Percentiles rank a stretch among this genome's conserved stretches.
phyloP scores from a whole-genome alignment of 176 grass and related monocot genomes.

The Aegilops tauschii region DNA sequence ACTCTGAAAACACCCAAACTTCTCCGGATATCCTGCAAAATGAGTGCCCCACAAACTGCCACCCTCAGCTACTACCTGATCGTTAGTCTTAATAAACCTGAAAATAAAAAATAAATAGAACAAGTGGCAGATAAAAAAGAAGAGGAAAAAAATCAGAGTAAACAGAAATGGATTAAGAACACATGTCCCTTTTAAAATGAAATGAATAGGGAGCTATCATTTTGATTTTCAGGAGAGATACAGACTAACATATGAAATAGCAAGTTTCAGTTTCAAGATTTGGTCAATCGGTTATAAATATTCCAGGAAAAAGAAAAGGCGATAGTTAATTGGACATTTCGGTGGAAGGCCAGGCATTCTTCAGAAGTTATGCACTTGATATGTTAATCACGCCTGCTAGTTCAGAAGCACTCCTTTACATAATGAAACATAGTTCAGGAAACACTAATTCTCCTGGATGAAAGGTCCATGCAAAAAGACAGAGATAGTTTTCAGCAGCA shows the following conservation, averaged over 20 bases:
- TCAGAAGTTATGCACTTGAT: background rate
- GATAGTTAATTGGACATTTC: background rate
- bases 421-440: background rate
- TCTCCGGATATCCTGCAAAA: too few species aligned
- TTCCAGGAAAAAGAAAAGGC: background rate
- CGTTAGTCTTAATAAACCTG: background rate
- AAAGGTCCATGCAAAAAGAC: background rate
- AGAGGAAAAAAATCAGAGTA: background rate
- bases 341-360: background rate
- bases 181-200: too few species aligned
- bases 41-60: too few species aligned
- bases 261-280: background rate
- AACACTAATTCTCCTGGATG: background rate
- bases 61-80: too few species aligned
- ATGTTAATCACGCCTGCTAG: background rate
- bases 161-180: background rate
- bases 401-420: background rate
- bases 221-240: background rate
- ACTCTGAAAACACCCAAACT: too few species aligned
- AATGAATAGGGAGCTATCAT: background rate
- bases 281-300: background rate
- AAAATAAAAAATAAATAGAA: background rate
- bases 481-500: background rate
- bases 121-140: background rate
- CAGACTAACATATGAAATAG: background rate